Conservation (phyloP, 768 basidiomycete genomes). For the Suillus brevipes region DNA sequence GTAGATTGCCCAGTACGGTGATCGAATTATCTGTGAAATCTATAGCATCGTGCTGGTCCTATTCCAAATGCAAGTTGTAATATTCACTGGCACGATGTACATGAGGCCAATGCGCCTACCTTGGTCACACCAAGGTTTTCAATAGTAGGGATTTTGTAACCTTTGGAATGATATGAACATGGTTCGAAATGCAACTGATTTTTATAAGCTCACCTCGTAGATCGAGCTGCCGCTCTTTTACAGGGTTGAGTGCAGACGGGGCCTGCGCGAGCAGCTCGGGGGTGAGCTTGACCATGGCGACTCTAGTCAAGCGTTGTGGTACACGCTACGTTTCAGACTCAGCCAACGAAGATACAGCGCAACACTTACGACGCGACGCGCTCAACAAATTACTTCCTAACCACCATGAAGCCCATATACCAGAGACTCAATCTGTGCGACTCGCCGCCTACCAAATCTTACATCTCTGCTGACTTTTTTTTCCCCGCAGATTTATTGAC, state of each 20-base stretch:
- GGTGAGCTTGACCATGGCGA: slow-evolving; percentile 81
- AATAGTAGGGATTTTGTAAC: slow-evolving; percentile 92
- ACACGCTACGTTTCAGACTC: slow-evolving; percentile 34
- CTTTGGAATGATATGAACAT: slow-evolving; percentile 42
- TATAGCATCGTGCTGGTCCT: slow-evolving; percentile 94
- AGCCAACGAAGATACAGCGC: slow-evolving; percentile 26
- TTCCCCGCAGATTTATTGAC: slow-evolving; percentile 55
- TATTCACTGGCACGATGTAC: slow-evolving; percentile 11
- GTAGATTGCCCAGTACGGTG: slow-evolving; percentile 78
- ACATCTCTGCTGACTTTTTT: slow-evolving; percentile 16
- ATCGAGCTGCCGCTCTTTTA: slow-evolving; percentile 90
- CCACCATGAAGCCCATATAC: slow-evolving; percentile 67
- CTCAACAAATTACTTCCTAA: slow-evolving; percentile 15
- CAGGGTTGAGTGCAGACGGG: slow-evolving; percentile 72
- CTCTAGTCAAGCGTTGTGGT: slow-evolving; percentile 14
- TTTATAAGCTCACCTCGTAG: slow-evolving; percentile 65
- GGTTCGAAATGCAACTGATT: slow-evolving; percentile 10
- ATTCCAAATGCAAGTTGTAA: slow-evolving; percentile 17
- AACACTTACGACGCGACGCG: slow-evolving; percentile 13
- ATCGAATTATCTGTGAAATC: slow-evolving; percentile 94
- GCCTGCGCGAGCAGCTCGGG: slow-evolving; percentile 89
- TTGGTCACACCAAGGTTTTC: slow-evolving; percentile 95
- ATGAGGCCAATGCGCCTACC: slow-evolving; percentile 44
- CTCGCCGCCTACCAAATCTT: neutral
- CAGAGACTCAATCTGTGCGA: slow-evolving; percentile 71